phyloP scores from a whole-genome alignment of 495 filamentous ascomycete genomes.

The Annulohypoxylon bovei region DNA sequence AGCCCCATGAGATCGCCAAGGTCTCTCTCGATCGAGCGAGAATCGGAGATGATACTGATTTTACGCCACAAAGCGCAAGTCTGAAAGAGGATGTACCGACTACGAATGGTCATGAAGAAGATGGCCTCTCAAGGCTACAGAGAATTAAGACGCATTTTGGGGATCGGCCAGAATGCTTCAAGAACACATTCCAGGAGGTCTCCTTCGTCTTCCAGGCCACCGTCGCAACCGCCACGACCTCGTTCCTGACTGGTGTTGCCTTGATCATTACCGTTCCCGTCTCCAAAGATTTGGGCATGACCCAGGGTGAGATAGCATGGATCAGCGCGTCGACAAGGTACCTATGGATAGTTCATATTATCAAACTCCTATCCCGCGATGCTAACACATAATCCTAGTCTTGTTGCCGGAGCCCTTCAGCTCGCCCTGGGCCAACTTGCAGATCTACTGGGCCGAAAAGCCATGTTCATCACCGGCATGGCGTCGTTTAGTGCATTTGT shows the following conservation, averaged over 20 bases:
- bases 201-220: constrained; percentile 75
- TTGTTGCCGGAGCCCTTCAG: constrained; percentile 72
- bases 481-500: constrained; percentile 65
- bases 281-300: constrained; percentile 70
- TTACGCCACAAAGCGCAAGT: constrained; percentile 16
- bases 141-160: constrained; percentile 40
- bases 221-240: constrained; percentile 71
- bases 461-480: constrained; percentile 70
- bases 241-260: constrained; percentile 67
- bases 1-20: constrained; percentile 26
- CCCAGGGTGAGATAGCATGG: constrained; percentile 75
- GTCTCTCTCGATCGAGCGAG: constrained; percentile 10
- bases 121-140: constrained; percentile 28
- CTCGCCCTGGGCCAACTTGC: constrained; percentile 74
- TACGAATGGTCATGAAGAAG: constrained; percentile 24
- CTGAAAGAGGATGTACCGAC: neutral
- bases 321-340: constrained; percentile 71
- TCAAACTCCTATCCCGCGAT: neutral
- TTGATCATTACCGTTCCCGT: constrained; percentile 73
- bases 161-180: constrained; percentile 43
- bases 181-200: constrained; percentile 69
- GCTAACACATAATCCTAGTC: constrained; percentile 47
- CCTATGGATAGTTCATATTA: constrained; percentile 39
- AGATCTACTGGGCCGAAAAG: constrained; percentile 72
- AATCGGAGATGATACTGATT: neutral